Conservation (phyloP, 331 rosid species). For the Acacia concinna region DNA sequence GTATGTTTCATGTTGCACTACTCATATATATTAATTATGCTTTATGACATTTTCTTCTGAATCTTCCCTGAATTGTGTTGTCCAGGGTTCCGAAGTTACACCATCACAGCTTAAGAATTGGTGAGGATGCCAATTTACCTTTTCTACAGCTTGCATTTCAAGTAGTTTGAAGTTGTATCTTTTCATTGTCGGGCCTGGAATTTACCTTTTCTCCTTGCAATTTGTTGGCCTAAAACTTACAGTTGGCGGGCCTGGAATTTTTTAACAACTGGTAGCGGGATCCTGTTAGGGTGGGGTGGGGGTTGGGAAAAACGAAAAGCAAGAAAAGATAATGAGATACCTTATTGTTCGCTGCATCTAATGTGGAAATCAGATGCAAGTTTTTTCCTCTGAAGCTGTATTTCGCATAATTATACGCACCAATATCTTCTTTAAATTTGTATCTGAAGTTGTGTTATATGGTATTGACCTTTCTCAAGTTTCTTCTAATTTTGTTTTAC, state of each 20-base stretch:
- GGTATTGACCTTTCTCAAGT: conserved; percentile 1
- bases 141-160: neutral
- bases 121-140: conserved; percentile 43
- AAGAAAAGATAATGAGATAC: neutral
- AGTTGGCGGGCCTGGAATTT: neutral
- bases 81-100: conserved; percentile 89
- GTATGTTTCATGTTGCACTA: conserved; percentile 51
- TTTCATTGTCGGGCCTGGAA: too few species aligned
- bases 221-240: neutral
- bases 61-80: conserved; percentile 42
- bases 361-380: conserved; percentile 2
- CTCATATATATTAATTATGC: conserved; percentile 9
- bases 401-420: conserved; percentile 2
- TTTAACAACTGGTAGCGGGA: neutral
- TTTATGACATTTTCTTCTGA: conserved; percentile 34
- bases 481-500: conserved; percentile 3
- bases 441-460: conserved; percentile 7
- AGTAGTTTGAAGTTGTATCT: conserved; percentile 1
- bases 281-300: neutral
- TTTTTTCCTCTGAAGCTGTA: neutral
- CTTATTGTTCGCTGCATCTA: neutral
- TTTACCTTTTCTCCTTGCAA: neutral
- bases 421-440: conserved; percentile 1
- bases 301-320: neutral
- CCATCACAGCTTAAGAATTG: conserved; percentile 87